These are phyloP conservation scores for Lyophyllum atratum DNA, from an alignment of 768 basidiomycete genomes.

Conservation along the genomic window DNA sequence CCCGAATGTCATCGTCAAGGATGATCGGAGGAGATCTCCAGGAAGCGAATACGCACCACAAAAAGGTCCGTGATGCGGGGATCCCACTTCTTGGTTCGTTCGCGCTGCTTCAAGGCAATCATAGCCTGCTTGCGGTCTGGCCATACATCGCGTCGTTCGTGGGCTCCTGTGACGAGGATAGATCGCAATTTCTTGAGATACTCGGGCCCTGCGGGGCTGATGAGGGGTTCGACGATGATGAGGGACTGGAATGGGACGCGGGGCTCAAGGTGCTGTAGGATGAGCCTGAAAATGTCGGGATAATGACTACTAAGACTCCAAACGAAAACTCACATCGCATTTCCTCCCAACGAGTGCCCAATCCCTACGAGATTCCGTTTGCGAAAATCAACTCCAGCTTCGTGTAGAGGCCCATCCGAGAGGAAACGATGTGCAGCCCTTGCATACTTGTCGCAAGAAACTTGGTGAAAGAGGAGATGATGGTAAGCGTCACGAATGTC, in stretches of 20 bases:
- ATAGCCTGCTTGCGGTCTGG: conserved; percentile 43
- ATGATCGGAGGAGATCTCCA: not conserved
- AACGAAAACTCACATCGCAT: conserved; percentile 52
- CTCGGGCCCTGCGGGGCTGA: conserved; percentile 50
- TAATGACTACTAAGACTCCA: not conserved
- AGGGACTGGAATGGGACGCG: conserved; percentile 48
- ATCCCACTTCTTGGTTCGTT: conserved; percentile 51
- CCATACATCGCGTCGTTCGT: conserved; percentile 56
- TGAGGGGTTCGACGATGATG: conserved; percentile 65
- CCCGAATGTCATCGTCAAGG: not conserved
- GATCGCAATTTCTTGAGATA: conserved; percentile 42
- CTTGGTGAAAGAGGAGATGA: conserved; percentile 30
- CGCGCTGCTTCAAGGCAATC: conserved; percentile 33
- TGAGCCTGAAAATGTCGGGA: conserved; percentile 37
- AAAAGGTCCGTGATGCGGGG: conserved; percentile 50
- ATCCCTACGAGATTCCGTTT: conserved; percentile 58
- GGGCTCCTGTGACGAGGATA: conserved; percentile 46
- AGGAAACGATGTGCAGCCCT: conserved; percentile 60
- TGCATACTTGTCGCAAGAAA: conserved; percentile 67
- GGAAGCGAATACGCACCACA: conserved; percentile 39
- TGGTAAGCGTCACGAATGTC: conserved; percentile 3
- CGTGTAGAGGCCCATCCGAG: conserved; percentile 36
- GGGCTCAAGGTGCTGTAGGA: conserved; percentile 52
- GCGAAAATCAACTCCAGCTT: conserved; percentile 47
- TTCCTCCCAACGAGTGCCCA: conserved; percentile 70